phyloP scores from a whole-genome alignment of 345 rosid genomes.

The Moricandia arvensis region DNA sequence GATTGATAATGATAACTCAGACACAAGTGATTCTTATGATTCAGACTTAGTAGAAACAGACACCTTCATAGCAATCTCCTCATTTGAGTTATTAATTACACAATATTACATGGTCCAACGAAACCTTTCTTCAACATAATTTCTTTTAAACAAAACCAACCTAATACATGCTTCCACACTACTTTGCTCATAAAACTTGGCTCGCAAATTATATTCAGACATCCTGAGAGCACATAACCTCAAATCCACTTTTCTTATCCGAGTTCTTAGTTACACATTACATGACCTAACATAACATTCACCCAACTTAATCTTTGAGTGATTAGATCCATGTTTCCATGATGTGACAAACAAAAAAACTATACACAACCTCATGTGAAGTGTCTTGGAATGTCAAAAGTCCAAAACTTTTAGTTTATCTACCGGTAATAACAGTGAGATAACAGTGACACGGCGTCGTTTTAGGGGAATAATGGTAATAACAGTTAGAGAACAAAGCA shows the following conservation, averaged over 20 bases:
- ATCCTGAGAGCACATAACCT: not conserved
- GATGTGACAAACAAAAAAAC: not conserved
- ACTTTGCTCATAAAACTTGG: not conserved
- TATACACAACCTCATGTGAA: not conserved
- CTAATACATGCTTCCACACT: not conserved
- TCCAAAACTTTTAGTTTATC: slow-evolving; percentile 41
- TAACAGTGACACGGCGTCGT: not conserved
- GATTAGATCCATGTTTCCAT: not conserved
- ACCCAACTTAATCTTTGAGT: not conserved
- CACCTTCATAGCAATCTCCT: not conserved
- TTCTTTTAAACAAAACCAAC: not conserved
- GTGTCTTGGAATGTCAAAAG: not conserved
- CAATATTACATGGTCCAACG: not conserved
- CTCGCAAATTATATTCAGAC: not conserved
- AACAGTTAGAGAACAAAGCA: not conserved
- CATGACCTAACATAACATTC: not conserved
- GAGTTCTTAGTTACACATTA: not conserved
- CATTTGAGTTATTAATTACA: not conserved
- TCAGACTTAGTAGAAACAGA: not conserved
- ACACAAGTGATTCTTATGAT: too few species aligned
- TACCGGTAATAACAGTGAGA: slow-evolving; percentile 32
- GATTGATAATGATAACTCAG: too few species aligned
- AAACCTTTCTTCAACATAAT: not conserved
- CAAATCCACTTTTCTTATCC: not conserved
- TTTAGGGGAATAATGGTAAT: not conserved